These are phyloP conservation scores for Domatiomyces globalis DNA, from an alignment of 2,329 filamentous ascomycete species.

Conservation along the genomic window DNA sequence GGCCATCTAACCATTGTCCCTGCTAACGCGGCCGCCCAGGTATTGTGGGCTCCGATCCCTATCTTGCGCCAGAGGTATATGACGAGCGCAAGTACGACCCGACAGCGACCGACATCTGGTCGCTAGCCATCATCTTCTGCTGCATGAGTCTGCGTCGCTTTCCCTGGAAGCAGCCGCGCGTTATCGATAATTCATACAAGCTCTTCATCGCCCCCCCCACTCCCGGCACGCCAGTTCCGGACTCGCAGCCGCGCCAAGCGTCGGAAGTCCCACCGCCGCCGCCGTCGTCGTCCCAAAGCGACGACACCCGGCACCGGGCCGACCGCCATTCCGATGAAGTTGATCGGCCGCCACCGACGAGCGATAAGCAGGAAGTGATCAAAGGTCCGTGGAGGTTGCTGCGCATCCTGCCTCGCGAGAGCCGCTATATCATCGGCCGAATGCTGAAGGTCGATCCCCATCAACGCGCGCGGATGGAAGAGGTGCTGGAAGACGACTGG, in stretches of 20 bases:
- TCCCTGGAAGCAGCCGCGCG: slow-evolving; percentile 87
- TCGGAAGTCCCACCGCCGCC: slow-evolving; percentile 8
- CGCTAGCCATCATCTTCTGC: slow-evolving; percentile 93
- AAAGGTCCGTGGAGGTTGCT: slow-evolving; percentile 86
- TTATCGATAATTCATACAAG: slow-evolving; percentile 88
- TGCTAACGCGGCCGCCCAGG: slow-evolving; percentile 31
- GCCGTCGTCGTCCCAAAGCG: slow-evolving; percentile 1
- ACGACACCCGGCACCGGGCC: slow-evolving; percentile 6
- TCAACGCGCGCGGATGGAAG: slow-evolving; percentile 67
- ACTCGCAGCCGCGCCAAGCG: slow-evolving; percentile 25
- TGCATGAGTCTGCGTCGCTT: slow-evolving; percentile 95
- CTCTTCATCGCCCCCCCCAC: slow-evolving; percentile 79
- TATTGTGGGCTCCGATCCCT: slow-evolving; percentile 80
- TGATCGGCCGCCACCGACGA: slow-evolving; percentile 9
- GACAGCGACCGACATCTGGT: slow-evolving; percentile 92
- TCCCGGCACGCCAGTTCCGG: slow-evolving; percentile 43
- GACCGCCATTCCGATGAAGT: slow-evolving; percentile 4
- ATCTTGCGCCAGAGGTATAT: slow-evolving; percentile 92
- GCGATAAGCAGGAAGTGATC: slow-evolving; percentile 60
- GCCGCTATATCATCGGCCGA: slow-evolving; percentile 70
- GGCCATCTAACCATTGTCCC: not conserved
- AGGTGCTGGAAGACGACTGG: slow-evolving; percentile 82
- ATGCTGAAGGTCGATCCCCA: slow-evolving; percentile 86
- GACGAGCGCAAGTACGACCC: slow-evolving; percentile 88
- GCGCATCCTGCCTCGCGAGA: slow-evolving; percentile 75